Base-by-base conservation (phyloP, 78 protist genomes). In the Planoprotostelium fungivorum region DNA sequence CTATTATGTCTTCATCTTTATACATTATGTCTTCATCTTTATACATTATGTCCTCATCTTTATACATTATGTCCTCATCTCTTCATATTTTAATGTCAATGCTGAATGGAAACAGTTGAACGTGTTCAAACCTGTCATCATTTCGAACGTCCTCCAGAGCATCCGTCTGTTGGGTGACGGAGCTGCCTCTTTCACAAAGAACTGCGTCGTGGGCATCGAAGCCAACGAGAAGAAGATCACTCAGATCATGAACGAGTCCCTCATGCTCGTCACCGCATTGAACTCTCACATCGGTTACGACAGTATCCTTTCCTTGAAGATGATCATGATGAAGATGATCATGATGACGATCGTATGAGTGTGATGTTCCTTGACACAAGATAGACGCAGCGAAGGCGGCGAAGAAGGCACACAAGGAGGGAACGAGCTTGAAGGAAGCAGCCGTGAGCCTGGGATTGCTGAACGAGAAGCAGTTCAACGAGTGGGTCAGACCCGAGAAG, bases 251-350 rank as follows among this genome's bases (percentile, higher is more conserved):
- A n/a, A 89, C 87, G 84, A 95, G 86, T 93, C 97, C 0, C 94
- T 98, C 87, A 98, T 98, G 99, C 95, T 97, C 38, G 99, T 98
- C 88, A 98, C 99, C 1, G 97, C 99, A 0, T 96, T 98, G 89
- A 97, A 96, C 93, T 96, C 96, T 35, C 94, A 98, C 96, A 98
- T 98, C 85, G 99, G 99, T 73, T 98, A 98, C 91, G 99, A 98
- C 93, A 96, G 73, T 51, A 51, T n/a, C n/a, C n/a, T n/a, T n/a
- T n/a, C n/a, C n/a, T n/a, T n/a, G n/a, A n/a, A n/a, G n/a, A n/a
- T n/a, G n/a, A n/a, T n/a, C n/a, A n/a, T n/a, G n/a, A n/a, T n/a
- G n/a, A n/a, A n/a, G n/a, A n/a, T n/a, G n/a, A n/a, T n/a, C n/a
- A n/a, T n/a, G n/a, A n/a, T n/a, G n/a, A n/a, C 73, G 73, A 25